These are phyloP conservation scores for Cyclotella atomus DNA, from an alignment of 108 stramenopile genomes.

Conservation along the genomic window DNA sequence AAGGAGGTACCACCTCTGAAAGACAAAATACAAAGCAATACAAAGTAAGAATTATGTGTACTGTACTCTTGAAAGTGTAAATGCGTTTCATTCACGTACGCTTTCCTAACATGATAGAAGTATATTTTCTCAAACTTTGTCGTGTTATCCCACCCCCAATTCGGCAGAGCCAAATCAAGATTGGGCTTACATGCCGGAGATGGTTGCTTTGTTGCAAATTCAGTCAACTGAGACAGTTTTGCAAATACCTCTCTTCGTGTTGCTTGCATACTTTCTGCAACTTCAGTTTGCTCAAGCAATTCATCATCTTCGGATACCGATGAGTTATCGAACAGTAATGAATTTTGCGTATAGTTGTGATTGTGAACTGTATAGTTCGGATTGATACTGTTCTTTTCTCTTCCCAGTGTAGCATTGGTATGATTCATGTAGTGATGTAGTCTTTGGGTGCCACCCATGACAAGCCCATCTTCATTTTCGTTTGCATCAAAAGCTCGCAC, in stretches of 20 bases:
- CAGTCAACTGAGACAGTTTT: background rate
- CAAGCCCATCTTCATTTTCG: background rate
- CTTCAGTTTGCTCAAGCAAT: background rate
- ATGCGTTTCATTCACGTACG: conserved; percentile 10
- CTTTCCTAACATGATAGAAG: conserved; percentile 27
- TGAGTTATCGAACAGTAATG: too few species aligned
- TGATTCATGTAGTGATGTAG: too few species aligned
- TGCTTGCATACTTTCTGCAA: background rate
- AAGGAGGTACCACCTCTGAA: conserved; percentile 29
- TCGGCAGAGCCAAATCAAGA: conserved; percentile 8
- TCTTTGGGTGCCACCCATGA: too few species aligned
- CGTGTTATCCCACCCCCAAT: conserved; percentile 6
- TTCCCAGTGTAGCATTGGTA: too few species aligned
- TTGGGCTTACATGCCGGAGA: conserved; percentile 22
- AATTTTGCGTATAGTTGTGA: too few species aligned
- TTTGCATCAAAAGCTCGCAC: background rate
- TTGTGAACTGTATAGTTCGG: background rate
- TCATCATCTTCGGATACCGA: background rate
- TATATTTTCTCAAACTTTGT: conserved; percentile 19
- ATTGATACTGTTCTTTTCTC: background rate
- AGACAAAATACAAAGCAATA: too few species aligned
- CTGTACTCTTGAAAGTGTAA: too few species aligned
- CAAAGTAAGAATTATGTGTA: too few species aligned
- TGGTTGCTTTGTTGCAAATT: conserved; percentile 6
- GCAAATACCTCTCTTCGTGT: background rate